A percentile compares a stretch with the other conserved stretches of the same genome.
Evolutionary conservation across 1,139 yeast species (phyloP).

Genomic region (Zygosaccharomyces pseudobailii): DNA sequence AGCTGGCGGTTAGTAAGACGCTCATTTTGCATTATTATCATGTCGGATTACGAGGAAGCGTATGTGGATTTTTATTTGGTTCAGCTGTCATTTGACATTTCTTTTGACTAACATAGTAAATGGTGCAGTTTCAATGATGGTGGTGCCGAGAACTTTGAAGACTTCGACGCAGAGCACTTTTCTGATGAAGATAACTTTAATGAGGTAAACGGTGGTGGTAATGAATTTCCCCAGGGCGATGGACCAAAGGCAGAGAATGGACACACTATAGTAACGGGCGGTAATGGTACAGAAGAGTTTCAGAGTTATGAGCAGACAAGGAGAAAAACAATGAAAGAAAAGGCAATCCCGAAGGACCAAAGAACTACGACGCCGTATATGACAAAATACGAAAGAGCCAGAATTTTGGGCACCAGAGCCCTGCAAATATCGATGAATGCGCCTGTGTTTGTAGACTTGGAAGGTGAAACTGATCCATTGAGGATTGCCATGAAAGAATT

Average conservation of each 20-base stretch:
- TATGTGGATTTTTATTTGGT: constrained; percentile 22
- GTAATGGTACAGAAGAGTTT: constrained; percentile 53
- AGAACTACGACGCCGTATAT: constrained; percentile 96
- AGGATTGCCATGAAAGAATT: constrained; percentile 97
- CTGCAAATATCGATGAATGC: constrained; percentile 96
- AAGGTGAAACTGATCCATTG: constrained; percentile 98
- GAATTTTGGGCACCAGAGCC: constrained; percentile 95
- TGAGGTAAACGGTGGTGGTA: constrained; percentile 38
- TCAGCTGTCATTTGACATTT: neutral
- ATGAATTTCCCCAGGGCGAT: constrained; percentile 34
- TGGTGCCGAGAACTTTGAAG: constrained; percentile 74
- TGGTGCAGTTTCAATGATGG: constrained; percentile 59
- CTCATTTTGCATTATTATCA: constrained; percentile 14
- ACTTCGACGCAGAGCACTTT: constrained; percentile 75
- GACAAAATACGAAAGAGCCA: constrained; percentile 97
- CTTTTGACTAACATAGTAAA: neutral
- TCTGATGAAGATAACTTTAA: constrained; percentile 57
- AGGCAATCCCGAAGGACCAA: constrained; percentile 83
- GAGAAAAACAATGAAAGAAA: constrained; percentile 67
- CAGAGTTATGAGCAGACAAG: constrained; percentile 43
- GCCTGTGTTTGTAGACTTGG: constrained; percentile 94
- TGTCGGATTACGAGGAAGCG: constrained; percentile 51
- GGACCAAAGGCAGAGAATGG: constrained; percentile 70
- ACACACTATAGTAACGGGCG: constrained; percentile 63
- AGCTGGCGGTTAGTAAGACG: neutral